Conservation (phyloP, 2,329 filamentous ascomycete genomes). For the Ramularia collo-cygni region DNA sequence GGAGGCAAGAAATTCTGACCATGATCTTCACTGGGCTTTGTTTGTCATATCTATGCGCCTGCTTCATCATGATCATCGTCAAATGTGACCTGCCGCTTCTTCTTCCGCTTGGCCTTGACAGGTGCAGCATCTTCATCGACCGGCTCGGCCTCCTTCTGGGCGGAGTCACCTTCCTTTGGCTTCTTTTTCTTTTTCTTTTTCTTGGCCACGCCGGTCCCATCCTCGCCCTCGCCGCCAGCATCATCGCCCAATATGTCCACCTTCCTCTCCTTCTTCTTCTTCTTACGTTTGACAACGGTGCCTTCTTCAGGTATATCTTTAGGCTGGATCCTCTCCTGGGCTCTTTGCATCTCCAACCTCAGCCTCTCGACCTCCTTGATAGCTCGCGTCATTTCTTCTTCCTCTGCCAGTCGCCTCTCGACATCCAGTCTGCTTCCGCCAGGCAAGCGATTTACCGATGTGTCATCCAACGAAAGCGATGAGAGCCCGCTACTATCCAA, state of each 20-base stretch:
- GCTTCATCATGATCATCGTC: constrained; percentile 11
- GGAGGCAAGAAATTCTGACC: too few species aligned
- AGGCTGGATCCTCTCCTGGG: constrained; percentile 66
- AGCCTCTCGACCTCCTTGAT: constrained; percentile 83
- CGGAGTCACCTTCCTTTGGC: constrained; percentile 14
- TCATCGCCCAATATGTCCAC: constrained; percentile 10
- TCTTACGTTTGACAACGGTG: constrained; percentile 54
- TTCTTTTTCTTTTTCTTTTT: constrained; percentile 40
- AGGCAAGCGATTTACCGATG: constrained; percentile 3
- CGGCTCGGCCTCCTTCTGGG: constrained; percentile 6
- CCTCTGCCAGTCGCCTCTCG: constrained; percentile 65
- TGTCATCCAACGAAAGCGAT: constrained; percentile 55
- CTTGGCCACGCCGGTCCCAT: constrained; percentile 23
- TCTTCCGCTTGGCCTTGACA: constrained; percentile 33
- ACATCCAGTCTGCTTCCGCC: constrained; percentile 45
- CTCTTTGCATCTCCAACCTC: constrained; percentile 81
- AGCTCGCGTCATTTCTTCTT: constrained; percentile 81
- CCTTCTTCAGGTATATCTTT: constrained; percentile 62
- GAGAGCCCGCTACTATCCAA: constrained; percentile 82
- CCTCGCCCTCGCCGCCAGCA: constrained; percentile 14
- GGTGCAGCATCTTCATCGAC: constrained; percentile 14
- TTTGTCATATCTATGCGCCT: too few species aligned
- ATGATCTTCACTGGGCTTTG: too few species aligned
- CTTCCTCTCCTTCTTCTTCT: constrained; percentile 39
- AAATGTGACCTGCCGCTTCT: constrained; percentile 32